Conservation (phyloP, 805 yeast species). For the Candida arabinofermentans region DNA sequence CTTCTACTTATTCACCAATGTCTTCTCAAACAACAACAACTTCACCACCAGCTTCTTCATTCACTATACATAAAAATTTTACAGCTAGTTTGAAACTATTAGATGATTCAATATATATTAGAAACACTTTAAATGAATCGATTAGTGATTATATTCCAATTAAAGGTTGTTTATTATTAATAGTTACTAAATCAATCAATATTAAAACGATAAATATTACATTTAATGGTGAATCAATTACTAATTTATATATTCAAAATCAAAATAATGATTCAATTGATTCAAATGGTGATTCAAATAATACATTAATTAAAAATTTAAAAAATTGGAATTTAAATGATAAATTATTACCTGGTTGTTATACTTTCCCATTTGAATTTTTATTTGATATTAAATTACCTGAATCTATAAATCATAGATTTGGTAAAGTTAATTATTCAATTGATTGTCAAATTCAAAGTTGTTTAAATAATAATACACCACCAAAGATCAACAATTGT, state of each 20-base stretch:
- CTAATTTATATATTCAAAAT: not conserved
- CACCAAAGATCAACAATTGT: slow-evolving; percentile 5
- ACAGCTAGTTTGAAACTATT: slow-evolving; percentile 6
- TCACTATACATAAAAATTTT: not conserved
- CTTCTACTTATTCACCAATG: not conserved
- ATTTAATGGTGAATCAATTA: slow-evolving; percentile 2
- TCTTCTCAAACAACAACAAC: no score
- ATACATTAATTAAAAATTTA: slow-evolving; percentile 3
- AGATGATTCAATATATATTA: slow-evolving; percentile 12
- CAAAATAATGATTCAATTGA: not conserved
- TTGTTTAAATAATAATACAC: not conserved
- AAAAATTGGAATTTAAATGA: slow-evolving; percentile 5
- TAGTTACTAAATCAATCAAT: slow-evolving; percentile 13
- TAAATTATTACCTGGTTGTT: slow-evolving; percentile 15
- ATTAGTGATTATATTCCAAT: slow-evolving; percentile 11
- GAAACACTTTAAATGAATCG: slow-evolving; percentile 1
- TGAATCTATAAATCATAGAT: slow-evolving; percentile 19
- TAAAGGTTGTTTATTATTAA: slow-evolving; percentile 19
- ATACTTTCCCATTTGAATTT: slow-evolving; percentile 27
- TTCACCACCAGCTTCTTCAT: slow-evolving; percentile 1
- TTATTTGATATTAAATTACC: slow-evolving; percentile 20
- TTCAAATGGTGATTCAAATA: not conserved
- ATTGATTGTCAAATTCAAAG: slow-evolving; percentile 12
- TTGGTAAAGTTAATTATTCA: slow-evolving; percentile 19
- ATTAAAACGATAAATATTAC: slow-evolving; percentile 10